Conservation (phyloP, 2,329 filamentous ascomycete species). For the Teratosphaeria zuluensis region DNA sequence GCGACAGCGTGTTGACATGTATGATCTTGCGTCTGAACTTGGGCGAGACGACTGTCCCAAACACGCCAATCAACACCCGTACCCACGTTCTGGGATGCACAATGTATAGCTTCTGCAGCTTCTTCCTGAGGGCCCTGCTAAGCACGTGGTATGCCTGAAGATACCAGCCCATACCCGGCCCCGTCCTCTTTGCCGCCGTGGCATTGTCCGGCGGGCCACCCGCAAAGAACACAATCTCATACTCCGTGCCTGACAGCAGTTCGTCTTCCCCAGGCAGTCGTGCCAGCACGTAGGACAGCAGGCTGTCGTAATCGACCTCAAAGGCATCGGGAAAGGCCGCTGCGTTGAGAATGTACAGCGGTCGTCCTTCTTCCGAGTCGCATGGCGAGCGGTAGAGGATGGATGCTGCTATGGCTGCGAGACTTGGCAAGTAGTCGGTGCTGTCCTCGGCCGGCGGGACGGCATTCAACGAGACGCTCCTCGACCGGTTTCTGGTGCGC, state of each 20-base stretch:
- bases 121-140: slow-evolving; percentile 45
- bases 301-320: slow-evolving; percentile 44
- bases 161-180: slow-evolving; percentile 47
- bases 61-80: slow-evolving; percentile 45
- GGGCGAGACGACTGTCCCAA: slow-evolving; percentile 47
- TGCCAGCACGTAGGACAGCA: slow-evolving; percentile 47
- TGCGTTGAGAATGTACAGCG: slow-evolving; percentile 46
- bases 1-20: slow-evolving; percentile 43
- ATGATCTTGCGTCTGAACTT: slow-evolving; percentile 50
- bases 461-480: slow-evolving; percentile 36
- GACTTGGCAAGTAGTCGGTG: slow-evolving; percentile 37
- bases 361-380: slow-evolving; percentile 39
- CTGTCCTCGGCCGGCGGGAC: slow-evolving; percentile 37
- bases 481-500: slow-evolving; percentile 9
- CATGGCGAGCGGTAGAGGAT: slow-evolving; percentile 46
- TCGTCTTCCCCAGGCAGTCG: slow-evolving; percentile 47
- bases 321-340: slow-evolving; percentile 47
- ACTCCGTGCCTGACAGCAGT: slow-evolving; percentile 42
- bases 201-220: slow-evolving; percentile 40
- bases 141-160: slow-evolving; percentile 49
- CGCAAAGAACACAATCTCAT: slow-evolving; percentile 49
- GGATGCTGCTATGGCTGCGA: slow-evolving; percentile 41
- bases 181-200: slow-evolving; percentile 36
- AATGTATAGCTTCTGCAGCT: slow-evolving; percentile 46
- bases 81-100: slow-evolving; percentile 50